Evolutionary conservation across 345 rosid species (phyloP), one percentile per base, ranked within the genome.

Genomic region (Syzygium jambos): DNA sequence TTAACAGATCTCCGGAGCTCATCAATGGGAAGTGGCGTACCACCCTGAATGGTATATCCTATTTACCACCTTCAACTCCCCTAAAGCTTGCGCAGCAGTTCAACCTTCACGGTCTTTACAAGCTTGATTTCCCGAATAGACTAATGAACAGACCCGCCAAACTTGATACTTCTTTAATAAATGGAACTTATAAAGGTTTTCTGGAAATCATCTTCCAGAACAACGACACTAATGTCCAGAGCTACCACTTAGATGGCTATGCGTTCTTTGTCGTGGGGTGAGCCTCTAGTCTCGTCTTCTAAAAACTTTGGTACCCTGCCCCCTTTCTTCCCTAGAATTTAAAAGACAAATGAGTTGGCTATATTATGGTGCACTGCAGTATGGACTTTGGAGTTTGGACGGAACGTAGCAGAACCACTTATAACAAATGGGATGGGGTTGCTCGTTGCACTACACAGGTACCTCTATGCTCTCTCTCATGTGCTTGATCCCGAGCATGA

Each of bases 301-400:
- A 87, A 51, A 21, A 73, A 8, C 14, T 43, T 38, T 19, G 27
- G 23, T 73, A 10, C 82, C 38, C 49, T 38, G 82, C 15, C 25
- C 2, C 49, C 82, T 38, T 9, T 73, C 27, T 38, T 38, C 49
- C 49, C 25, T 19, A 38, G 82, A 38, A 73, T 73, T 73, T 73
- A 49, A 73, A 73, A 73, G 27, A 29, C 51, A 27, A 85, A 63
- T 54, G 78, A 54, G 22, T 46, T 19, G 27, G 49, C 46, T 77
- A 77, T 43, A 89, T 65, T 34, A 9, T 88, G 59, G 83, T 54
- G 46, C 25, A 15, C 23, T 89, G 90, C 90, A 97, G 98, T 73
- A 97, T 97, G 99, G 98, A 96, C 90, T 94, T 96, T 87, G 99
- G 99, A 88, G 90, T 93, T 55, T 97, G 99, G 99, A 94, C 98